A percentile compares a stretch with the other conserved stretches of the same genome.
Evolutionary conservation across 495 filamentous ascomycete genomes (phyloP).

Genomic region (Neurospora sp.): DNA sequence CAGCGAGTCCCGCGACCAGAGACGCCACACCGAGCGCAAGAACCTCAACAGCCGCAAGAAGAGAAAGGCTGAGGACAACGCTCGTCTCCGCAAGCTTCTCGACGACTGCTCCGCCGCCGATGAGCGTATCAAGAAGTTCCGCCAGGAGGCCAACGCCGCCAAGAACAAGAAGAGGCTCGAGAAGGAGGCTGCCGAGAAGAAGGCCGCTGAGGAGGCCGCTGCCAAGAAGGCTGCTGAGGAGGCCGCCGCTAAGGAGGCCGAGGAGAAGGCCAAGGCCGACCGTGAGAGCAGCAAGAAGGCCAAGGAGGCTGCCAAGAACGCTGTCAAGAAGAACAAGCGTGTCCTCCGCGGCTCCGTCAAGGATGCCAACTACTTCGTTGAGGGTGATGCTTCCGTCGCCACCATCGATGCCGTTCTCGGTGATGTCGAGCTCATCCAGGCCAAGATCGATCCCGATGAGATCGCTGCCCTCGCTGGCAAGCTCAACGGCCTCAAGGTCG

Average conservation of each 20-base stretch:
- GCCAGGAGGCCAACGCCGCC: slow-evolving; percentile 75
- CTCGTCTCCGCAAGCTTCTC: slow-evolving; percentile 76
- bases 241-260: slow-evolving; percentile 86
- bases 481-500: slow-evolving; percentile 62
- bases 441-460: slow-evolving; percentile 83
- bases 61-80: slow-evolving; percentile 97
- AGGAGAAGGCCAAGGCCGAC: slow-evolving; percentile 85
- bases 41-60: slow-evolving; percentile 95
- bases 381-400: slow-evolving; percentile 53
- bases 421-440: slow-evolving; percentile 81
- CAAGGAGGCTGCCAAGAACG: slow-evolving; percentile 96
- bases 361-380: slow-evolving; percentile 88
- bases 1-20: slow-evolving; percentile 97
- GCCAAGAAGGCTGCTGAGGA: slow-evolving; percentile 75
- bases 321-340: slow-evolving; percentile 98
- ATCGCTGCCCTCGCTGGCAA: slow-evolving; percentile 67
- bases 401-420: slow-evolving; percentile 72
- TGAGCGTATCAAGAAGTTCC: slow-evolving; percentile 95
- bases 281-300: slow-evolving; percentile 92
- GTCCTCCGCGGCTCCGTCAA: slow-evolving; percentile 85
- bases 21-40: slow-evolving; percentile 94
- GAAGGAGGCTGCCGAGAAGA: slow-evolving; percentile 83
- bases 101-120: slow-evolving; percentile 75
- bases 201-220: slow-evolving; percentile 66
- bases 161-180: slow-evolving; percentile 91